Evolutionary conservation across 2,329 filamentous ascomycete species (phyloP), one percentile per base, ranked within the genome.

Genomic region (Daldinia sp.): DNA sequence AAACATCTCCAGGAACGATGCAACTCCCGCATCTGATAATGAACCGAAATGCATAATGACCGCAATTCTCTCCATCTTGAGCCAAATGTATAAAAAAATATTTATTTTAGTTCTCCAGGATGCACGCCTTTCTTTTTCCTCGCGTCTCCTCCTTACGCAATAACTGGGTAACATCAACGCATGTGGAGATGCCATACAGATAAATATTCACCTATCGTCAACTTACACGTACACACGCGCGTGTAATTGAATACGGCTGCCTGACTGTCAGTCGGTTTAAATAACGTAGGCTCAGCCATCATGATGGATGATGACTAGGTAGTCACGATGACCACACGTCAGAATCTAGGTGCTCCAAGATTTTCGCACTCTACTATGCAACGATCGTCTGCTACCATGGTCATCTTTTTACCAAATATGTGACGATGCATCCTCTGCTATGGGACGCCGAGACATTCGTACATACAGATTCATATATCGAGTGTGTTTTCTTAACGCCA

Each of bases 1-100:
- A 56, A 58, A 62, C 25, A 37, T 59, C 52, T 53, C 51, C 57
- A 64, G 60, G 60, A 34, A 66, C 59, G 45, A 45, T 49, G 59
- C 29, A 53, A 53, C 34, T 23, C 39, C 53, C 52, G 55, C 62
- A 65, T 61, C 30, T 50, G 43, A 55, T 55, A 58, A 30, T 62
- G 13, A 59, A 59, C 27, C 58, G 34, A 47, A 32, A 65, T 59
- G 54, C 63, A 65, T 65, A 56, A 65, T 56, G 23, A 15, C 13
- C 41, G n/a, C n/a, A n/a, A n/a, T n/a, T n/a, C n/a, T n/a, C 43
- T 15, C 43, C 30, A 35, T 58, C 58, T 58, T 58, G 48, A 43
- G 27, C 23, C 34, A 41, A 32, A n/a, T n/a, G n/a, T n/a, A n/a
- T 32, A 58, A 45, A 27, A 49, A 32, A 17, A n/a, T n/a, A n/a